A percentile compares a stretch with the other conserved stretches of the same genome.
These are phyloP conservation scores for Cytospora mali DNA, from an alignment of 2,329 filamentous ascomycete genomes.

Conservation along the genomic window DNA sequence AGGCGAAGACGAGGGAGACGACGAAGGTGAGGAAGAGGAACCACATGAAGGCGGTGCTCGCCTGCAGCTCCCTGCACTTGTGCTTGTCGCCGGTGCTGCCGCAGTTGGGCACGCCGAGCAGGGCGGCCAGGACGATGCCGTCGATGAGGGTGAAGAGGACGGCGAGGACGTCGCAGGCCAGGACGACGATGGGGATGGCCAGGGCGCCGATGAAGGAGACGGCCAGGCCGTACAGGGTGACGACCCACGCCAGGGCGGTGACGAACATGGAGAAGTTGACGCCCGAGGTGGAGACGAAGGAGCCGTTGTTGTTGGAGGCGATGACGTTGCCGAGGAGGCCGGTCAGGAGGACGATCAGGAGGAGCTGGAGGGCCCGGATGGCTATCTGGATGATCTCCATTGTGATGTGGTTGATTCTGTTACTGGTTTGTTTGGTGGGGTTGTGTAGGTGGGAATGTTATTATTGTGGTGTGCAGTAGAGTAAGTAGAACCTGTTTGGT, in stretches of 20 bases:
- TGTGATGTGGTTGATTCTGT: conserved; percentile 22
- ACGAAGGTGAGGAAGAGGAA: conserved; percentile 70
- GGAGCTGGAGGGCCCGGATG: conserved; percentile 52
- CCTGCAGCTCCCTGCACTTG: conserved; percentile 76
- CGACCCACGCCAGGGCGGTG: conserved; percentile 66
- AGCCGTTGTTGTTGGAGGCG: conserved; percentile 48
- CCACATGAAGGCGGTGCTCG: conserved; percentile 75
- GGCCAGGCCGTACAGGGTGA: conserved; percentile 63
- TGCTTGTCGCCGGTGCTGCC: conserved; percentile 57
- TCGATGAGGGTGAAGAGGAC: conserved; percentile 71
- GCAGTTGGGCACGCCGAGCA: conserved; percentile 71
- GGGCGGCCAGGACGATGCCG: conserved; percentile 70
- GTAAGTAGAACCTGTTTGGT: not conserved
- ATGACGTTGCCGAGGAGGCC: conserved; percentile 63
- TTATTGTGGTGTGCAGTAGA: not conserved
- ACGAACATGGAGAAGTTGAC: conserved; percentile 73
- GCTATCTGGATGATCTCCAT: conserved; percentile 48
- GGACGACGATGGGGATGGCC: conserved; percentile 53
- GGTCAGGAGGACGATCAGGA: conserved; percentile 56
- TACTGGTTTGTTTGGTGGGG: conserved; percentile 10
- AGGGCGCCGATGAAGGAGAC: conserved; percentile 57
- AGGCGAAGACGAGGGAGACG: conserved; percentile 57
- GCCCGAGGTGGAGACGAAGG: conserved; percentile 46
- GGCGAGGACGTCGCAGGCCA: conserved; percentile 60
- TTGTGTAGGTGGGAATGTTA: conserved; percentile 4